Evolutionary conservation across 331 rosid species (phyloP).

Genomic region (Arachis monticola): DNA sequence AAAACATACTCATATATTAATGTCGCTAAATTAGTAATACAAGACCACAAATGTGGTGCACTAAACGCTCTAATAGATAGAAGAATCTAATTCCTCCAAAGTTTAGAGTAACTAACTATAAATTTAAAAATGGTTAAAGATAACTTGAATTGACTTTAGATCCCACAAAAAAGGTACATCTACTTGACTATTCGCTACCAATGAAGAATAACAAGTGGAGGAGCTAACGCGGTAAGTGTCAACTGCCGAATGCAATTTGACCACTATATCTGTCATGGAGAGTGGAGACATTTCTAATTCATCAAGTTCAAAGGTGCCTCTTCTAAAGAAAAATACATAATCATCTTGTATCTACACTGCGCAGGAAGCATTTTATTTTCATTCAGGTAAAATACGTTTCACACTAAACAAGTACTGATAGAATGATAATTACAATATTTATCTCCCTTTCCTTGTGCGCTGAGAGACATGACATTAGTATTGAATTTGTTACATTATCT

Average conservation of each 20-base stretch:
- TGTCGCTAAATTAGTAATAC: background rate
- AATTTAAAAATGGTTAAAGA: too few relatives aligned
- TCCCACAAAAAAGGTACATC: background rate
- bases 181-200: background rate
- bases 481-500: background rate
- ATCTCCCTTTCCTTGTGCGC: slow-evolving; percentile 13
- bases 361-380: slow-evolving; percentile 4
- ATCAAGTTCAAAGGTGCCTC: background rate
- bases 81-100: too few relatives aligned
- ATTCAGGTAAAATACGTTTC: slow-evolving; percentile 5
- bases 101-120: too few relatives aligned
- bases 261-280: background rate
- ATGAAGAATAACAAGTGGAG: too few relatives aligned
- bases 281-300: slow-evolving; percentile 9
- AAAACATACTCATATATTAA: background rate
- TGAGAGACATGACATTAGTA: slow-evolving; percentile 5
- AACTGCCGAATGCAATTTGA: background rate
- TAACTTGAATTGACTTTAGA: background rate
- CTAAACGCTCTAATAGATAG: background rate
- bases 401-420: background rate
- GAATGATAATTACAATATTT: slow-evolving; percentile 17
- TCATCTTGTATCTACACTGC: slow-evolving; percentile 20
- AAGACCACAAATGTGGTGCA: background rate
- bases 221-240: background rate
- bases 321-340: background rate